Conservation (phyloP, 164 flowering plant species). For the Macadamia tetraphylla region DNA sequence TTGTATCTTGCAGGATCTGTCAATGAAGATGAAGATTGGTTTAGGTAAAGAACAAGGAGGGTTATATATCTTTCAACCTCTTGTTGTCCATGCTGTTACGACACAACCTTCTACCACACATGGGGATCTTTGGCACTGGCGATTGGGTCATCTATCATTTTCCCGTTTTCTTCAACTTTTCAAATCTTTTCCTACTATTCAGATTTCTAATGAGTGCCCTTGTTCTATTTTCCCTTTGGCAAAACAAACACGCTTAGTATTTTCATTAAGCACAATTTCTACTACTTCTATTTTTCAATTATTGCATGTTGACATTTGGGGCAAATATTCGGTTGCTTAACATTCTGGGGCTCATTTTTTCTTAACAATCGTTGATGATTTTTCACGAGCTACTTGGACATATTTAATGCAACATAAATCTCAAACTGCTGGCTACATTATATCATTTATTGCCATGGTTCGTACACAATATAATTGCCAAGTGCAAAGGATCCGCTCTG, state of each 20-base stretch:
- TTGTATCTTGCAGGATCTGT: neutral
- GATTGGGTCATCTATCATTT: neutral
- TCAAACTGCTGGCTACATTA: neutral
- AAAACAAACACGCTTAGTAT: neutral
- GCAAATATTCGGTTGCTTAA: neutral
- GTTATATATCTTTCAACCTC: neutral
- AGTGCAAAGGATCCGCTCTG: neutral
- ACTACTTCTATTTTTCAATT: neutral
- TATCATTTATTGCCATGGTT: neutral
- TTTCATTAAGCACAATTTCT: neutral
- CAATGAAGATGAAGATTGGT: slow-evolving; percentile 2
- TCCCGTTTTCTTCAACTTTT: no score
- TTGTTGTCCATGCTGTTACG: neutral
- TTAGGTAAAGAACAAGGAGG: neutral
- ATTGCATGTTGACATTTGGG: neutral
- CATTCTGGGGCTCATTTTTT: slow-evolving; percentile 1
- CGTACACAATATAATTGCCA: neutral
- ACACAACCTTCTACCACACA: neutral
- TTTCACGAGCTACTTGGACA: neutral
- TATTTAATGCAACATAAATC: neutral
- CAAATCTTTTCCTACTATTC: no score
- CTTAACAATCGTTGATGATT: slow-evolving; percentile 1
- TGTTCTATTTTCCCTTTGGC: neutral
- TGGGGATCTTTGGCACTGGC: neutral
- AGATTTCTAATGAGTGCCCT: no score